Conservation (phyloP, 169 alveolate species). For the Prorocentrum cordatum region DNA sequence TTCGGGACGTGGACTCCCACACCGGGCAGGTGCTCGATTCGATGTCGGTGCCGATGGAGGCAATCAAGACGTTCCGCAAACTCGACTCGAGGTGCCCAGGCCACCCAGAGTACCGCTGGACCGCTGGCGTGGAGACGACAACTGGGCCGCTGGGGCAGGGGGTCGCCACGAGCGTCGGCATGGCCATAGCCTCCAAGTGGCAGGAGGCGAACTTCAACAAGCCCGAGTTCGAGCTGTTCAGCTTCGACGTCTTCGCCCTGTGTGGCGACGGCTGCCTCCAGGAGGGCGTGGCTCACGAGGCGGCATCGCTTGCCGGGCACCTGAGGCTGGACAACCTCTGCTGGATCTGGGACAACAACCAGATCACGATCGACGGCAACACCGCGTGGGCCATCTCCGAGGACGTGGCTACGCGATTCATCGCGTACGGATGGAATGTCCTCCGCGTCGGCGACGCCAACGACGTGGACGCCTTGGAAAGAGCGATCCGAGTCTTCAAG, state of each 20-base stretch:
- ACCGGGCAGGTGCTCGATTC: background rate
- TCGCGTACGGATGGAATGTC: constrained; percentile 75
- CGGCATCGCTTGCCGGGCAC: constrained; percentile 75
- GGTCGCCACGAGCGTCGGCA: constrained; percentile 16
- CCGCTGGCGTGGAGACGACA: constrained; percentile 75
- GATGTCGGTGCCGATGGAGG: constrained; percentile 15
- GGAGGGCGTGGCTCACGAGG: constrained; percentile 70
- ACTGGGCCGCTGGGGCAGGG: constrained; percentile 78
- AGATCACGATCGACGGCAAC: constrained; percentile 76
- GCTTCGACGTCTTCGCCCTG: constrained; percentile 68
- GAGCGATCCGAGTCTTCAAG: constrained; percentile 69
- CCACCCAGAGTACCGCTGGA: constrained; percentile 70
- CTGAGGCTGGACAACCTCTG: constrained; percentile 69
- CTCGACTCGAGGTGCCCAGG: constrained; percentile 69
- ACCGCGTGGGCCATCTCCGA: constrained; percentile 72
- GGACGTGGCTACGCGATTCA: constrained; percentile 71
- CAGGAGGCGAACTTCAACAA: constrained; percentile 73
- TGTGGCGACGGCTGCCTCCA: constrained; percentile 76
- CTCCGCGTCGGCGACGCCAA: constrained; percentile 71
- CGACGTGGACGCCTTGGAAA: constrained; percentile 67
- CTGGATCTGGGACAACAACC: constrained; percentile 74
- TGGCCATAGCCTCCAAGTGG: constrained; percentile 30
- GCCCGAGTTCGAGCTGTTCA: constrained; percentile 70
- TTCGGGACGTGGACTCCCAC: constrained; percentile 14
- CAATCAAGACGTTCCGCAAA: constrained; percentile 59